Evolutionary conservation across 2,329 filamentous ascomycete genomes (phyloP).

Genomic region (Ceratocystis eucalypticola): DNA sequence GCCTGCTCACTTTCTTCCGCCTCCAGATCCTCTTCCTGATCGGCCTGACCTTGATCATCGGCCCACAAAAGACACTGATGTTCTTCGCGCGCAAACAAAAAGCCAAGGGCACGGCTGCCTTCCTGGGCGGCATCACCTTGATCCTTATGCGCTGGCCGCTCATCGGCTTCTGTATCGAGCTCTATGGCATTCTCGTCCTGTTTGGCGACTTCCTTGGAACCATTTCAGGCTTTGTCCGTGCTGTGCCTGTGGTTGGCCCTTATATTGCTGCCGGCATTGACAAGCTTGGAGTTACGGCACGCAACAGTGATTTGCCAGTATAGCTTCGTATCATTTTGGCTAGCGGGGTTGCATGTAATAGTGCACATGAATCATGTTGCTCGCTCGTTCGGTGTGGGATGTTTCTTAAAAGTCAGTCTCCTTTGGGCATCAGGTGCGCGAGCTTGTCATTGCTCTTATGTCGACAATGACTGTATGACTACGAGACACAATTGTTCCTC

Average conservation of each 20-base stretch:
- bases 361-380: neutral
- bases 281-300: slow-evolving; percentile 51
- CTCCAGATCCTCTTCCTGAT: slow-evolving; percentile 88
- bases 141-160: slow-evolving; percentile 87
- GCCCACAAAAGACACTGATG: slow-evolving; percentile 72
- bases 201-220: slow-evolving; percentile 96
- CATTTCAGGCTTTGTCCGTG: slow-evolving; percentile 74
- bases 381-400: neutral
- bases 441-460: neutral
- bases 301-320: slow-evolving; percentile 67
- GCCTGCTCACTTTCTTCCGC: slow-evolving; percentile 18
- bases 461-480: neutral
- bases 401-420: neutral
- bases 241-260: slow-evolving; percentile 71
- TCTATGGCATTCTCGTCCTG: slow-evolving; percentile 83
- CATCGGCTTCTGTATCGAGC: slow-evolving; percentile 76
- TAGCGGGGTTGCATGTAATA: slow-evolving; percentile 7
- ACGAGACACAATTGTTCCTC: neutral
- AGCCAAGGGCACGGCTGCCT: slow-evolving; percentile 78
- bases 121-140: slow-evolving; percentile 66
- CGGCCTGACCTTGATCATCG: slow-evolving; percentile 91
- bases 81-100: slow-evolving; percentile 96
- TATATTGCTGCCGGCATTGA: slow-evolving; percentile 68
- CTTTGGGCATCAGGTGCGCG: slow-evolving; percentile 6
- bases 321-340: slow-evolving; percentile 27